Conservation (phyloP, 495 filamentous ascomycete genomes). For the Podospora bellae-mahoneyi region DNA sequence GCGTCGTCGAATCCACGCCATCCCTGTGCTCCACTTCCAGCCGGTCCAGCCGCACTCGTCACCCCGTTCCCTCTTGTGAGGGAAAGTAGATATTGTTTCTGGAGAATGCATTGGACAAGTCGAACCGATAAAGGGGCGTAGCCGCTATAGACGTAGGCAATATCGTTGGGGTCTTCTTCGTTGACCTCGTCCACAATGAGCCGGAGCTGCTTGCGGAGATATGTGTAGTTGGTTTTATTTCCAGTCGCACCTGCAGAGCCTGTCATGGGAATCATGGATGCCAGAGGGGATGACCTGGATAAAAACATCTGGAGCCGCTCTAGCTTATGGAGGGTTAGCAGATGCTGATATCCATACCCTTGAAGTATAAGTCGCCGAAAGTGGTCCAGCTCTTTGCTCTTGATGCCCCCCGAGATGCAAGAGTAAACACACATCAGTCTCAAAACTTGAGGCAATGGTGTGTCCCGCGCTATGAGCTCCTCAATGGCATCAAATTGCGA, state of each 20-base stretch:
- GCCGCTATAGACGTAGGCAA: conserved; percentile 95
- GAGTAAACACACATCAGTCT: conserved; percentile 88
- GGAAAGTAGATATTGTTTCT: conserved; percentile 77
- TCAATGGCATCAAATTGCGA: conserved; percentile 87
- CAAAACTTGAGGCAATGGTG: conserved; percentile 73
- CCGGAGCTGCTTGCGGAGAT: conserved; percentile 76
- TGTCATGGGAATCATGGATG: conserved; percentile 65
- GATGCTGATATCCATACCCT: conserved; percentile 90
- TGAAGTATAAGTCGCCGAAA: conserved; percentile 87
- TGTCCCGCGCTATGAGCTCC: conserved; percentile 85
- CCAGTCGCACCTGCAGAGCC: conserved; percentile 52
- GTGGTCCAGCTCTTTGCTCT: conserved; percentile 77
- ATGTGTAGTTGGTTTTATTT: conserved; percentile 84
- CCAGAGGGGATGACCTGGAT: conserved; percentile 63
- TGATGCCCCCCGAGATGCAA: conserved; percentile 82
- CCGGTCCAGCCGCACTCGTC: conserved; percentile 45
- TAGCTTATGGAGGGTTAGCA: conserved; percentile 82
- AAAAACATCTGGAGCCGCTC: conserved; percentile 86
- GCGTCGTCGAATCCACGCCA: conserved; percentile 90
- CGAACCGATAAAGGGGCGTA: conserved; percentile 93
- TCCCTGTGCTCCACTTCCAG: conserved; percentile 64
- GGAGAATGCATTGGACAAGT: conserved; percentile 89
- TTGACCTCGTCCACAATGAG: conserved; percentile 96
- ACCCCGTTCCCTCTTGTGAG: conserved; percentile 58
- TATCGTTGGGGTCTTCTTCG: conserved; percentile 92